A percentile compares a stretch with the other conserved stretches of the same genome.
phyloP scores from a whole-genome alignment of 495 filamentous ascomycete genomes.

The Thozetella sp. region DNA sequence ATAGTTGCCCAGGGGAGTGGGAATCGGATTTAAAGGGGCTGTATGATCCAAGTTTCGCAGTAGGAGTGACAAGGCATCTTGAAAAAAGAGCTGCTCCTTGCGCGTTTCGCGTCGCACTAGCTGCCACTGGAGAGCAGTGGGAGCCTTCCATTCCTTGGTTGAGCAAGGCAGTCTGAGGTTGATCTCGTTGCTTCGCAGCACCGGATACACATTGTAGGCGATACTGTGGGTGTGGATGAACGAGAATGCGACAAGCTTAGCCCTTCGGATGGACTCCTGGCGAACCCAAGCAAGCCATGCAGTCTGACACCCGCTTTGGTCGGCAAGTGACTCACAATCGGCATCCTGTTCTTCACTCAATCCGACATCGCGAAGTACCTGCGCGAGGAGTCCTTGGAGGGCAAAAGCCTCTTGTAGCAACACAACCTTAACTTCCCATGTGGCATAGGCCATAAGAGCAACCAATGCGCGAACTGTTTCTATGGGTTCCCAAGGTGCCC shows the following conservation, averaged over 20 bases:
- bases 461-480: slow-evolving; percentile 4
- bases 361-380: background rate
- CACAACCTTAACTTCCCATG: slow-evolving; percentile 1
- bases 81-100: slow-evolving; percentile 9
- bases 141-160: slow-evolving; percentile 53
- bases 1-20: slow-evolving; percentile 52
- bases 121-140: slow-evolving; percentile 46
- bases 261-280: slow-evolving; percentile 47
- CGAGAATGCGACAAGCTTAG: slow-evolving; percentile 52
- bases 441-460: slow-evolving; percentile 9
- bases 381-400: slow-evolving; percentile 1
- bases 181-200: slow-evolving; percentile 50
- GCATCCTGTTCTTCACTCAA: slow-evolving; percentile 3
- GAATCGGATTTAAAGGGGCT: background rate
- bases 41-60: background rate
- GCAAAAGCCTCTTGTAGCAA: slow-evolving; percentile 4
- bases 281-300: slow-evolving; percentile 50
- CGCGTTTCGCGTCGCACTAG: slow-evolving; percentile 15
- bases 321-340: slow-evolving; percentile 27
- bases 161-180: slow-evolving; percentile 50
- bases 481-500: background rate
- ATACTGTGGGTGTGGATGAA: slow-evolving; percentile 56
- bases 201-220: slow-evolving; percentile 54
- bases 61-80: slow-evolving; percentile 4
- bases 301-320: background rate